Evolutionary conservation across 2,329 filamentous ascomycete species (phyloP).

Genomic region (Daldinia sp.): DNA sequence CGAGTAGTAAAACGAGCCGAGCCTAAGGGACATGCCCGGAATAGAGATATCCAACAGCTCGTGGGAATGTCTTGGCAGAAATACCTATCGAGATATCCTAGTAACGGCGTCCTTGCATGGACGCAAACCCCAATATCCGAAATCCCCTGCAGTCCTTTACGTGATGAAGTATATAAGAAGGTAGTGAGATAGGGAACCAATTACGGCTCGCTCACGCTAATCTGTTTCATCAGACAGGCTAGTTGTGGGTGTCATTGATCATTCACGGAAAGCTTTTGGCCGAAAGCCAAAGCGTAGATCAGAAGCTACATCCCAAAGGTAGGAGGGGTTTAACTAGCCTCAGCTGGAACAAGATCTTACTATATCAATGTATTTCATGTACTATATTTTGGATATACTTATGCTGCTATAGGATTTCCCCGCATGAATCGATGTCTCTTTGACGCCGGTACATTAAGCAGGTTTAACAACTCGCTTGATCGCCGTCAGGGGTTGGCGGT

Average conservation of each 20-base stretch:
- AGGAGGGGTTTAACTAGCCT: slow-evolving; percentile 34
- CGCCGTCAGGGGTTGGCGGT: slow-evolving; percentile 33
- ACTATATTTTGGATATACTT: slow-evolving; percentile 25
- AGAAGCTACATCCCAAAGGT: slow-evolving; percentile 19
- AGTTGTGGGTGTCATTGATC: slow-evolving; percentile 31
- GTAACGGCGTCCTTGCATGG: slow-evolving; percentile 16
- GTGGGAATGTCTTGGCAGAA: slow-evolving; percentile 26
- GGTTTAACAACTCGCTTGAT: slow-evolving; percentile 38
- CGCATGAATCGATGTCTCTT: slow-evolving; percentile 24
- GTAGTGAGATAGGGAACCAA: slow-evolving; percentile 1
- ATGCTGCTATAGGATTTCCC: slow-evolving; percentile 3
- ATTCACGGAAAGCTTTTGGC: slow-evolving; percentile 39
- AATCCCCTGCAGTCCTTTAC: slow-evolving; percentile 9
- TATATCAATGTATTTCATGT: slow-evolving; percentile 26
- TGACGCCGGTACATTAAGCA: slow-evolving; percentile 32
- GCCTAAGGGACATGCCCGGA: slow-evolving; percentile 34
- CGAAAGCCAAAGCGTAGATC: slow-evolving; percentile 38
- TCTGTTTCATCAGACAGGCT: slow-evolving; percentile 18
- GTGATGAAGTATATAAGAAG: slow-evolving; percentile 7
- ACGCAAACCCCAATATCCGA: slow-evolving; percentile 9
- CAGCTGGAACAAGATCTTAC: slow-evolving; percentile 32
- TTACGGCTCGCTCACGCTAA: slow-evolving; percentile 15
- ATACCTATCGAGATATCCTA: background rate
- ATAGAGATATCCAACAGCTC: slow-evolving; percentile 29
- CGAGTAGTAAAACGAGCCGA: slow-evolving; percentile 42